Base-by-base conservation (phyloP, 129 eudicot species). In the Dittrichia graveolens region DNA sequence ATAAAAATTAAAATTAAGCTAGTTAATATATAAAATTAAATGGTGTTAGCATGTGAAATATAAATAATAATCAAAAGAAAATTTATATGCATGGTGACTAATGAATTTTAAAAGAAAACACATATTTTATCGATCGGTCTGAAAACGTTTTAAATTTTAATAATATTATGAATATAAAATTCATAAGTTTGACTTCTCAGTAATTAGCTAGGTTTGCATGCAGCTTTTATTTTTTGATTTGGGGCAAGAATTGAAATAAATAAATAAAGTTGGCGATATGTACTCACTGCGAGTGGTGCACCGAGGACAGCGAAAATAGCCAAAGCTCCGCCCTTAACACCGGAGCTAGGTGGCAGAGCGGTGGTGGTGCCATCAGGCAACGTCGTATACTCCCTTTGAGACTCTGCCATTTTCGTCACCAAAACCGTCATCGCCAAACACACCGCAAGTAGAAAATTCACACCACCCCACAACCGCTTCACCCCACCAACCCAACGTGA, bases 201-300 rank as follows among this genome's bases (percentile, higher is more conserved):
- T 35, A 61, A 38, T n/a, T 39, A n/a, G n/a, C n/a, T n/a, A 61
- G 38, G 8, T 38, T n/a, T 61, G 67, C 53, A 48, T 61, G 67
- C 53, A 48, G 53, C 15, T 48, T 18, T 8, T 18, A 53, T 15
- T 24, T 24, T 24, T 24, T 24, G 0, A 24, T 24, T 24, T 24
- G 31, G 2, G 31, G 31, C 31, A 24, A 24, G 2, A n/a, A n/a
- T n/a, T n/a, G 31, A 24, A 24, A 24, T 0, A 24, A 24, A 24
- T n/a, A n/a, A n/a, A n/a, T n/a, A 2, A 24, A 24, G 31, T 24
- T 24, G 31, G 31, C 31, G 31, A 24, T 43, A 43, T 43, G 9
- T 43, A 76, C 95, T 85, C 8, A 91, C 96, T 39, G 97, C 91
- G 1, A 75, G 84, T 3, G 96, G 96, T 10, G 84, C 79, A 15